Conservation (phyloP, 2,329 filamentous ascomycete species). For the Monosporascus sp. region DNA sequence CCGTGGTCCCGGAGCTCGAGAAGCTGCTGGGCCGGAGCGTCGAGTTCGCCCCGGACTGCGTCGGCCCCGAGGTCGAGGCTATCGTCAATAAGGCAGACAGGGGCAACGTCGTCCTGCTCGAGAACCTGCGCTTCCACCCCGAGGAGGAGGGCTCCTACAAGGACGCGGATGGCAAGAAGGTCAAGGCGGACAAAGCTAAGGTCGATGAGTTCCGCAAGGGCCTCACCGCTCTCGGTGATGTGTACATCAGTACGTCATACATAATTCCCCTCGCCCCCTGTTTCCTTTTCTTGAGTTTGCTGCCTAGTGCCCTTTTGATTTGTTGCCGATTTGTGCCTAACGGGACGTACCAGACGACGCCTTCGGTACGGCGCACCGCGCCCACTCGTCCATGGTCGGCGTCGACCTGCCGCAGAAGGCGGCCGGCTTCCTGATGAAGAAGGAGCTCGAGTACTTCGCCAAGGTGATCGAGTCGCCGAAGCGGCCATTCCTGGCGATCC, state of each 20-base stretch:
- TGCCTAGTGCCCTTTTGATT: no score
- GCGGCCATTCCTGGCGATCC: conserved; percentile 96
- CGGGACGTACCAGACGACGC: conserved; percentile 66
- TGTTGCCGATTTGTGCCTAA: no score
- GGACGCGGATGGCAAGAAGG: conserved; percentile 92
- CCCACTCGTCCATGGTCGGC: conserved; percentile 98
- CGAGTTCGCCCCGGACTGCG: conserved; percentile 83
- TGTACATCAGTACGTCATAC: conserved; percentile 79
- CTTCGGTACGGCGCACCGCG: conserved; percentile 96
- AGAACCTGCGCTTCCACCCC: conserved; percentile 97
- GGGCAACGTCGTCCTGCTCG: conserved; percentile 82
- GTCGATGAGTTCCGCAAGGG: conserved; percentile 93
- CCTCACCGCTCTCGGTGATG: conserved; percentile 86
- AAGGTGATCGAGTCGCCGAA: conserved; percentile 89
- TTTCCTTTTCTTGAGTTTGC: no score
- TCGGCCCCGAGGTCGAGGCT: conserved; percentile 84
- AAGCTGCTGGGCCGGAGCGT: conserved; percentile 81
- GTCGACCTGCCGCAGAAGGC: conserved; percentile 94
- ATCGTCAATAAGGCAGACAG: conserved; percentile 76
- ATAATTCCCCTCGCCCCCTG: no score
- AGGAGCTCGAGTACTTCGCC: conserved; percentile 99
- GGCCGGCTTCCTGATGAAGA: conserved; percentile 98
- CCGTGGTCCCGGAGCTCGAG: conserved; percentile 86
- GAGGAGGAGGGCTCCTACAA: conserved; percentile 97
- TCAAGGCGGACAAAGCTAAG: conserved; percentile 91